Base-by-base conservation (phyloP, 352 stramenopile genomes). In the Phytophthora meadii region DNA sequence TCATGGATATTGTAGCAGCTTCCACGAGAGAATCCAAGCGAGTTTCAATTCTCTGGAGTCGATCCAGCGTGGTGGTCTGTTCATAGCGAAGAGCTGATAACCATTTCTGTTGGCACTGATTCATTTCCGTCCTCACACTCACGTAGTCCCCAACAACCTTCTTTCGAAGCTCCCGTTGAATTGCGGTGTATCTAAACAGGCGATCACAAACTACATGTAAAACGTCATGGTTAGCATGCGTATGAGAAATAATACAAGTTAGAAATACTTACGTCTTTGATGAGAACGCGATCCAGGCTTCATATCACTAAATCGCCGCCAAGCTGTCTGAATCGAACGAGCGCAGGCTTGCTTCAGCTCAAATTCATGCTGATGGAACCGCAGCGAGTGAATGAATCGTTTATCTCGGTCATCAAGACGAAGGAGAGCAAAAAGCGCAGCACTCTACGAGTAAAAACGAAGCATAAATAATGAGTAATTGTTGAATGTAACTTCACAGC, bases 341-440 rank as follows among this genome's bases (percentile, higher is more conserved):
- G 82, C 79, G 19, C 82, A 88, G 1, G 82, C 65, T 34, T 77
- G 51, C 28, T 82, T 77, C 3, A 92, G 66, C 7, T 58, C 45
- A 9, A 64, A 63, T 0, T 79, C 64, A 41, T 90, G 70, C 40
- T 84, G 51, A 34, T 92, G 80, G 2, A 72, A 65, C 0, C 55
- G 65, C 2, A 94, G 52, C 0, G 87, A 65, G 22, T 83, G 65
- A 9, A 92, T 74, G 8, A 94, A 88, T 10, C 79, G 78, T 11
- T 74, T 76, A 46, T 94, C 83, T 6, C 76, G 66, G 17, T 91
- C 85, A 22, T 75, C 67, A 5, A 92, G 72, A 19, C 62, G 67
- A 19, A 92, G 68, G 14, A 89, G 74, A 7, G 72, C 70, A 40
- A 91, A 92, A 37, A 94, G 68, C 1, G 80, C 82, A 12, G 85